Conservation (phyloP, 495 filamentous ascomycete genomes). For the Neurospora tetraspora region DNA sequence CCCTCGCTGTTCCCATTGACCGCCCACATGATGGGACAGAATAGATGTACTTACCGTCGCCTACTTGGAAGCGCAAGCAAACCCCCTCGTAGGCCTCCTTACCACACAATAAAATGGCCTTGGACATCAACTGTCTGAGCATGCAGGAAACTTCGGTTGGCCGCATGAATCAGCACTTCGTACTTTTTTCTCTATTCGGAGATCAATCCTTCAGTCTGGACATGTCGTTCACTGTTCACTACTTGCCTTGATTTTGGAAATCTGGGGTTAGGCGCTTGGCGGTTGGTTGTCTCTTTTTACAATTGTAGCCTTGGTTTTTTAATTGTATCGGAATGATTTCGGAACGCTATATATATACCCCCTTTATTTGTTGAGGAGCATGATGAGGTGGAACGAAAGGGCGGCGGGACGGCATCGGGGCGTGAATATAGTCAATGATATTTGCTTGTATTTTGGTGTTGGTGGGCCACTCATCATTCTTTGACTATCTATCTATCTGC, state of each 20-base stretch:
- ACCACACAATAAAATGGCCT: neutral
- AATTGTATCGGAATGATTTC: neutral
- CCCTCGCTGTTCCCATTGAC: neutral
- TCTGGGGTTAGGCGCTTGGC: neutral
- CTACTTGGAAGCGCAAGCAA: neutral
- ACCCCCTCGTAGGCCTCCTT: neutral
- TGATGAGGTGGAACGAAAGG: neutral
- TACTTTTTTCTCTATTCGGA: neutral
- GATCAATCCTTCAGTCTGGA: neutral
- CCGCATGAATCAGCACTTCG: neutral
- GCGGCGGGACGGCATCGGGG: neutral
- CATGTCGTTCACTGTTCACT: neutral
- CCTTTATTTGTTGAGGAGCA: neutral
- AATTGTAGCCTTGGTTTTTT: neutral
- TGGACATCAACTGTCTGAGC: neutral
- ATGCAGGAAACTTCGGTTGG: neutral
- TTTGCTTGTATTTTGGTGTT: neutral
- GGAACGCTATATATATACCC: neutral
- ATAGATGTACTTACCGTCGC: neutral
- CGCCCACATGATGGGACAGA: neutral
- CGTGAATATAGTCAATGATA: neutral
- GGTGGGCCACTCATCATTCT: neutral
- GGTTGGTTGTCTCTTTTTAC: neutral
- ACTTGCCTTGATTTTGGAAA: neutral
- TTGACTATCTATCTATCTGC: neutral